Percentiles rank a stretch among this genome's conserved stretches.
These are phyloP conservation scores for Lodderomyces metapsilosis DNA, from an alignment of 1,139 yeast species.

Conservation along the genomic window DNA sequence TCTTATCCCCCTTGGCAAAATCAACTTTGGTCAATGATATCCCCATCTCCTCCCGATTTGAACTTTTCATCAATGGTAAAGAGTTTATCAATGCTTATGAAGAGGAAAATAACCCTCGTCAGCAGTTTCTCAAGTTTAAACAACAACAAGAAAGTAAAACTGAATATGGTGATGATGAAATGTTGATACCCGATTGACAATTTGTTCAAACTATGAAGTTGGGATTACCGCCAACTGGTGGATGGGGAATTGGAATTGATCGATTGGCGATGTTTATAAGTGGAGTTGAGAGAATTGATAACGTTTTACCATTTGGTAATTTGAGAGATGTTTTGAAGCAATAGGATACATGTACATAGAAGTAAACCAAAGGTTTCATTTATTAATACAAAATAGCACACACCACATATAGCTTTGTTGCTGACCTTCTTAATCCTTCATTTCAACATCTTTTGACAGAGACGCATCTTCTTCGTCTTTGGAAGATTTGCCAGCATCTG, in stretches of 20 bases:
- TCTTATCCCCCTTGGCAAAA: constrained; percentile 86
- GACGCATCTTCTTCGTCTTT: not conserved
- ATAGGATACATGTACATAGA: constrained; percentile 5
- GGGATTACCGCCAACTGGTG: constrained; percentile 98
- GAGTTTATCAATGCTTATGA: constrained; percentile 95
- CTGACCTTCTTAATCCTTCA: constrained; percentile 5
- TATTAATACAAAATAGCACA: not conserved
- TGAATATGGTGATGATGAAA: constrained; percentile 56
- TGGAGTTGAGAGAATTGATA: constrained; percentile 65
- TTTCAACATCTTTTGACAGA: constrained; percentile 4
- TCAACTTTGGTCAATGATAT: constrained; percentile 39
- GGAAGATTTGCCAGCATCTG: not conserved
- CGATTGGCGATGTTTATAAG: constrained; percentile 79
- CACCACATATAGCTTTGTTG: too few relatives aligned
- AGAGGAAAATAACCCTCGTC: constrained; percentile 86
- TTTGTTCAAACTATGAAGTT: constrained; percentile 79
- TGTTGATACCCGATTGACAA: constrained; percentile 67
- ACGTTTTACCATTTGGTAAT: constrained; percentile 81
- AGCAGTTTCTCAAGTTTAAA: constrained; percentile 60
- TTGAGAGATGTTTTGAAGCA: constrained; percentile 57
- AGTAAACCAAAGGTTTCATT: not conserved
- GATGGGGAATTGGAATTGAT: constrained; percentile 96
- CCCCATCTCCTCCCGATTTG: constrained; percentile 69
- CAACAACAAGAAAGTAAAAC: constrained; percentile 51
- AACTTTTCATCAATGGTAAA: constrained; percentile 72